Evolutionary conservation across 2,329 filamentous ascomycete species (phyloP), one percentile per base, ranked within the genome.

Genomic region (Tricladium varicosporioides): DNA sequence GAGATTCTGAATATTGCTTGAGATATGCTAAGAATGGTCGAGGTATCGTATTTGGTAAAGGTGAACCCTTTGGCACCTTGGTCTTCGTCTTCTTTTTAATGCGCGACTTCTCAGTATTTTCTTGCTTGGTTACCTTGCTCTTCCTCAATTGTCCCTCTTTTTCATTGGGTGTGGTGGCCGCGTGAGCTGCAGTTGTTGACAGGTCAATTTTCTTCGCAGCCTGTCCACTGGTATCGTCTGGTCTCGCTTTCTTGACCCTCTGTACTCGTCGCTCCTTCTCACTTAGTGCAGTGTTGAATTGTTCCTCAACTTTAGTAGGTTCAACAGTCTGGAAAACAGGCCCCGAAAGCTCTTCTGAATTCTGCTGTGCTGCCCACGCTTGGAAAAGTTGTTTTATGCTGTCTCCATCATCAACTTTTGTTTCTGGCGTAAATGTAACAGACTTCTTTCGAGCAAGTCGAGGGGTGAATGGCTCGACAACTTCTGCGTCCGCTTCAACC

Each of bases 11-110:
- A 80, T 92, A 96, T 69, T 87, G 84, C 48, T 80, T 80, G 46
- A 97, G 81, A 71, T 97, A 97, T 53, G 83, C 79, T 14, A 95
- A 78, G 57, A 91, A 87, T 13, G 86, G 81, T 48, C 83, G 79
- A 51, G 73, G 68, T 22, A 50, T 31, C 4, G 51, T 42, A 9
- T 36, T 22, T 9, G 44, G 32, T 51, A 60, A 60, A 14, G 32
- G 19, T 9, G 15, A 11, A 33, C 10, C 15, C 16, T 49, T 53
- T 42, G 50, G 22, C 7, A 32, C 22, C 27, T 57, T 62, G 5
- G 55, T 44, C 44, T 56, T 51, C 52, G 66, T 68, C 40, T 57
- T 59, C 45, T 62, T 56, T 9, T 27, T 7, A 27, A 27, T 27
- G 22, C 3, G 22, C 22, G 22, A 45, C 5, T 10, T 65, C 64